Base-by-base conservation (phyloP, 2,329 filamentous ascomycete genomes). In the Talaromyces sp. region DNA sequence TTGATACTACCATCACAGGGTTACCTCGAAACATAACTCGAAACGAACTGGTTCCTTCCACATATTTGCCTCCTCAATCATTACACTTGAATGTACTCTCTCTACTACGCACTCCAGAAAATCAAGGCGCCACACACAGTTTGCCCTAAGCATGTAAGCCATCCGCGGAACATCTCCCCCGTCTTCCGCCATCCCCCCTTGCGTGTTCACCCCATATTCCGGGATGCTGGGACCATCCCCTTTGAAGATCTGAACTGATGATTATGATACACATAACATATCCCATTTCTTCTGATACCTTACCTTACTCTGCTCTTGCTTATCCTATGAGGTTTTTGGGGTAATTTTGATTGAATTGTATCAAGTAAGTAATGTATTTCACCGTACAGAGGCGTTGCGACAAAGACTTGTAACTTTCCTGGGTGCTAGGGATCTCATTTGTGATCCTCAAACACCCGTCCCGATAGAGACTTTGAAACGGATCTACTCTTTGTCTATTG, bases 181-280 rank as follows among this genome's bases (percentile, higher is more conserved):
- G 45, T 33, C 45, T 48, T 48, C 45, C 53, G 40, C 53, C 52
- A 35, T 41, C 3, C 8, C 40, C 53, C 53, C 53, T 55, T 55
- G 53, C 53, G 4, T n/a, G 15, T 33, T 22, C 21, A 33, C 28
- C 53, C 40, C 52, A 54, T 54, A 46, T 36, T 33, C 53, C 21
- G 40, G 9, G 28, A 25, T 45, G 31, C 40, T 25, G 28, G 45
- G 6, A 33, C 25, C 7, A 28, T 28, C 25, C 25, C 3, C 7
- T 19, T n/a, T n/a, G n/a, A n/a, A n/a, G 7, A n/a, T 28, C 9
- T 46, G 43, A 15, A 10, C n/a, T 45, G 22, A 45, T 45, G n/a
- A n/a, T 43, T 19, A 54, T 45, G 25, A 33, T 50, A 36, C 41
- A 36, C 41, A 54, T 37, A 55, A 28, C 53, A 55, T 46, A 48